Base-by-base conservation (phyloP, 768 basidiomycete genomes). In the Royoungia palumana region DNA sequence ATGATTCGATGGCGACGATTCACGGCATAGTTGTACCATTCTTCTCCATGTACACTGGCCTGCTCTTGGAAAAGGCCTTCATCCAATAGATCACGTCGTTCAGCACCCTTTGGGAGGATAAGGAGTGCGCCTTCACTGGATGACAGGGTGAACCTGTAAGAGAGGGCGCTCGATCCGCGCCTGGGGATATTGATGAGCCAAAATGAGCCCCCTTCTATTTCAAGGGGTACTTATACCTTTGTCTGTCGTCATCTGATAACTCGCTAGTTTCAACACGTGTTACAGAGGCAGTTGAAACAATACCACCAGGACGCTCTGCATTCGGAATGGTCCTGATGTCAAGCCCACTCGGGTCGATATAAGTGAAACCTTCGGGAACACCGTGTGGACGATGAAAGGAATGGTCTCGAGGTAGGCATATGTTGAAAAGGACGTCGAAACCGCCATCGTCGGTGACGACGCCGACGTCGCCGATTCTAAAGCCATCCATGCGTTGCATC, bases 361-460 rank as follows among this genome's bases (percentile, higher is more conserved):
- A 60, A 2, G 41, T 44, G 42, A 70, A 69, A 13, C 53, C 51
- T 3, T 50, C 51, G 1, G 71, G 67, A 6, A 70, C 59, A 2
- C 56, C 52, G 24, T 41, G 28, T 25, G 25, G 51, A 39, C 42
- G 42, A 12, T 49, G 41, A 16, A 42, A 55, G 4, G 55, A 28
- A 45, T 72, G 65, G 19, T 67, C 58, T 6, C 54, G 60, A 38
- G 67, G 60, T 8, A 64, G 46, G 25, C 58, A 65, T 6, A 70
- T 63, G 43, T 68, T 70, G 56, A 72, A 71, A 1, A 70, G 55
- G 49, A 64, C 66, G 44, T 63, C 62, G 22, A 72, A 72, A 9
- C 54, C 56, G 12, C 70, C 70, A 41, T 60, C 54, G 3, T 57
- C 57, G 1, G 60, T 47, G 5, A 50, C 60, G 19, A 69, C 55